These are phyloP conservation scores for Lagenidium giganteum DNA, from an alignment of 352 stramenopile species.

Conservation along the genomic window DNA sequence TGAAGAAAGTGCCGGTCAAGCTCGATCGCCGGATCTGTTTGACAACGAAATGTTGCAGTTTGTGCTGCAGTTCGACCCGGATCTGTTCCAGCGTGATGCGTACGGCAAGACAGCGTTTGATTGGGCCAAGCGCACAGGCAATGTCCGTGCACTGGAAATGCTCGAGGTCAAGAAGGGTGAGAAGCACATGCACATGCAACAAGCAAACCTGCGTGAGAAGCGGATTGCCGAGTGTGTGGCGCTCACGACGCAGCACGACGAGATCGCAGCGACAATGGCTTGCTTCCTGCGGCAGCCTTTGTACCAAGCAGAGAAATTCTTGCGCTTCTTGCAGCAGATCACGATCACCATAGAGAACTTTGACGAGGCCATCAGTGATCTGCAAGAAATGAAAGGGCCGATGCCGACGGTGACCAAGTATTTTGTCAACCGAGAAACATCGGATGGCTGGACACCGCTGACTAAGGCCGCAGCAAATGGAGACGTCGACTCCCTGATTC, in stretches of 20 bases:
- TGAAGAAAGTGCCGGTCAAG: too few relatives aligned
- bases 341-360: conserved; percentile 16
- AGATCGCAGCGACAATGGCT: conserved; percentile 20
- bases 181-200: conserved; percentile 4
- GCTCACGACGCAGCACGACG: conserved; percentile 31
- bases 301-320: conserved; percentile 33
- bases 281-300: conserved; percentile 25
- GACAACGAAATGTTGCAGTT: conserved; percentile 44
- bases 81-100: conserved; percentile 33
- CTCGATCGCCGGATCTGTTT: too few relatives aligned
- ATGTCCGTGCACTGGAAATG: conserved; percentile 23
- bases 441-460: conserved; percentile 63
- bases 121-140: conserved; percentile 53
- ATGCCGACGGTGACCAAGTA: conserved; percentile 20
- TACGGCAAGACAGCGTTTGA: conserved; percentile 57
- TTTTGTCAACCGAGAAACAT: conserved; percentile 51
- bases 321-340: conserved; percentile 24
- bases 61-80: conserved; percentile 34
- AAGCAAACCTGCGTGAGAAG: conserved; percentile 22
- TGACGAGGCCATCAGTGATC: conserved; percentile 10
- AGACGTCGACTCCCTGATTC: conserved; percentile 23
- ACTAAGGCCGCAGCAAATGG: conserved; percentile 57
- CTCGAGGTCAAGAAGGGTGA: conserved; percentile 25
- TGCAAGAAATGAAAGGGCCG: conserved; percentile 12
- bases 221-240: conserved; percentile 30